Evolutionary conservation across 2,329 filamentous ascomycete genomes (phyloP).

Genomic region (Lasiodiplodia hormozganensis): DNA sequence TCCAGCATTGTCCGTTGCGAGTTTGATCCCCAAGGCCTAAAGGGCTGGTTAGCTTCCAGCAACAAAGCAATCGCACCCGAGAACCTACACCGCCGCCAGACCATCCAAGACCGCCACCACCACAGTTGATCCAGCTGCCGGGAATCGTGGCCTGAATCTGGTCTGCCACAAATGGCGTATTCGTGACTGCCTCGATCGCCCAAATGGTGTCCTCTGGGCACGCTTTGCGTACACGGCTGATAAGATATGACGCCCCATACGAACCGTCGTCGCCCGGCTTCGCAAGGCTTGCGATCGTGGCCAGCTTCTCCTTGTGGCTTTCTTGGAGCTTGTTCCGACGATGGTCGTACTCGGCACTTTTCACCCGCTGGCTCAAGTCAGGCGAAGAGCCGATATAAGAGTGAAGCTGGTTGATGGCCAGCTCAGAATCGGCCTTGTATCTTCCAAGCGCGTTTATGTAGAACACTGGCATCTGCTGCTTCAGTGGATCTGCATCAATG

Average conservation of each 20-base stretch:
- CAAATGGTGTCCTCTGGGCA: constrained; percentile 73
- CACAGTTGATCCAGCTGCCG: constrained; percentile 81
- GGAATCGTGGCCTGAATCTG: constrained; percentile 73
- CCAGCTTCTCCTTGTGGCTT: constrained; percentile 65
- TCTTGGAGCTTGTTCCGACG: constrained; percentile 64
- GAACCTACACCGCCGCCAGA: constrained; percentile 66
- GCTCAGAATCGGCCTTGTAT: constrained; percentile 59
- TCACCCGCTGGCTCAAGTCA: constrained; percentile 50
- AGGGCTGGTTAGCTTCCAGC: constrained; percentile 1
- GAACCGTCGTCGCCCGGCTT: constrained; percentile 67
- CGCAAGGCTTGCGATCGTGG: constrained; percentile 64
- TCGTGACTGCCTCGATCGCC: constrained; percentile 80
- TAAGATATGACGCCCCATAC: constrained; percentile 67
- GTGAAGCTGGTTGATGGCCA: constrained; percentile 72
- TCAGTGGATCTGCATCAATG: constrained; percentile 71
- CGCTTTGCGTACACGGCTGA: constrained; percentile 61
- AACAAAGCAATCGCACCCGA: constrained; percentile 30
- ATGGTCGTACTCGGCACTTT: constrained; percentile 47
- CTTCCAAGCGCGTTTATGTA: constrained; percentile 62
- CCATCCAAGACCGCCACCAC: constrained; percentile 82
- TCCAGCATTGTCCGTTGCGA: constrained; percentile 64
- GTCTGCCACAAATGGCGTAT: constrained; percentile 70
- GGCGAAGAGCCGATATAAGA: constrained; percentile 62
- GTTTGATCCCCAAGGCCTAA: constrained; percentile 73
- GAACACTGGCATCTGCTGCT: constrained; percentile 66